Base-by-base conservation (phyloP, 2,329 filamentous ascomycete genomes). In the Pseudocercospora pini-densiflorae region DNA sequence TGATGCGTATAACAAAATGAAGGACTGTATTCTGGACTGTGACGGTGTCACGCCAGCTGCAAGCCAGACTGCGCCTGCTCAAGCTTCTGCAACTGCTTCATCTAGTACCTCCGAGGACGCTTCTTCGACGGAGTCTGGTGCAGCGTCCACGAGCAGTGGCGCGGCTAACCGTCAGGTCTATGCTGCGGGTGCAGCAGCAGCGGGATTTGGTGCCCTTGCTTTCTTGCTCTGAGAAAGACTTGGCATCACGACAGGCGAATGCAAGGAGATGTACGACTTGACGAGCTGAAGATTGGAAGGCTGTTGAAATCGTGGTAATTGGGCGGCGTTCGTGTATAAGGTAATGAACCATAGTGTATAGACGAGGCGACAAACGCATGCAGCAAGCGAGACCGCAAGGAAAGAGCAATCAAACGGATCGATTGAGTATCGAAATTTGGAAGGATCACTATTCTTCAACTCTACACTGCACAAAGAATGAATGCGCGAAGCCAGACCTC, bases 11-110 rank as follows among this genome's bases (percentile, higher is more conserved):
- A 59, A 71, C 16, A 71, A 64, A 4, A 76, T 77, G 75, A 69
- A 63, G 51, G 53, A 59, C 19, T 76, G 75, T 64, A 76, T 77
- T 43, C 47, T 73, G 59, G 57, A 59, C 24, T 77, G 75, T 65
- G 67, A 73, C 7, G 75, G 75, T 23, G 75, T 77, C 3, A 68
- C 65, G 9, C 29, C 31, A 5, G 67, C 67, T 27, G 61, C 36
- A 14, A 66, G 61, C 19, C 65, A 67, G 59, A 72, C 68, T 3
- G 64, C 62, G 21, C 70, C 72, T 5, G 54, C 29, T 4, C 54
- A 58, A 12, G 66, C 63, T 19, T 29, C 64, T 8, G 40, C 64
- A 5, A 59, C 61, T 21, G 33, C 51, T 45, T 31, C 27, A 14
- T 51, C 53, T 16, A 43, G 40, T 43, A 36, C 55, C 40, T 33